Evolutionary conservation across 108 stramenopile species (phyloP), one percentile per base, ranked within the genome.

Genomic region (Cafeteria roenbergensis): DNA sequence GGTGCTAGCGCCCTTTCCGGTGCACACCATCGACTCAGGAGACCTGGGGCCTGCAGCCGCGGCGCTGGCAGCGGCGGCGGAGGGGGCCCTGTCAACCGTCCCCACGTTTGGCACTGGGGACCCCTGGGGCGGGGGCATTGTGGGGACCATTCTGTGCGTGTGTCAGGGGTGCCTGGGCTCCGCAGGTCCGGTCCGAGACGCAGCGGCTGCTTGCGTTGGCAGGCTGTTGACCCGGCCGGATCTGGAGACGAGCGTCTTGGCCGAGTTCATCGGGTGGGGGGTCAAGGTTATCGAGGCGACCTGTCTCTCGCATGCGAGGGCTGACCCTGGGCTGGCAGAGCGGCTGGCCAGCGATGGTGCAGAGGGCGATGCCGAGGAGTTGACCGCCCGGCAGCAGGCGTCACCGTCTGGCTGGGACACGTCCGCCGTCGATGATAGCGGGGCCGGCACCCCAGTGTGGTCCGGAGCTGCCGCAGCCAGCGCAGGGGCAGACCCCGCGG

Each of bases 1-100:
- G 31, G 85, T 86, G 60, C 80, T 95, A 33, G 87, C 95, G 14
- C 97, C 97, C 6, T 96, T 99, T 70, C 86, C 93, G 72, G 79
- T 91, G 42, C 51, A 64, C 50, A 74, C 79, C 29, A 88, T 94
- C 20, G 89, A 95, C 70, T 82, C 88, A 0, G 60, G 80, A 3
- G 42, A 78, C 27, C 35, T n/a, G 8, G 26, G 22, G 12, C 20
- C 42, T 12, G 12, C 17, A 17, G 42, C 42, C 42, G 17, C 6
- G 57, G 12, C 2, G 20, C 24, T 2, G 20, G 59, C 20, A 12
- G 3, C 12, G n/a, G 38, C 71, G 57, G 35, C 26, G 33, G 35
- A 31, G 29, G n/a, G 42, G 3, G 57, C 26, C n/a, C 34, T 42
- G 29, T 30, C 52, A 1, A n/a, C 8, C 0, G 63, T n/a, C 8